Evolutionary conservation across 441 rosid genomes (phyloP).

Genomic region (Adansonia rubrostipa): DNA sequence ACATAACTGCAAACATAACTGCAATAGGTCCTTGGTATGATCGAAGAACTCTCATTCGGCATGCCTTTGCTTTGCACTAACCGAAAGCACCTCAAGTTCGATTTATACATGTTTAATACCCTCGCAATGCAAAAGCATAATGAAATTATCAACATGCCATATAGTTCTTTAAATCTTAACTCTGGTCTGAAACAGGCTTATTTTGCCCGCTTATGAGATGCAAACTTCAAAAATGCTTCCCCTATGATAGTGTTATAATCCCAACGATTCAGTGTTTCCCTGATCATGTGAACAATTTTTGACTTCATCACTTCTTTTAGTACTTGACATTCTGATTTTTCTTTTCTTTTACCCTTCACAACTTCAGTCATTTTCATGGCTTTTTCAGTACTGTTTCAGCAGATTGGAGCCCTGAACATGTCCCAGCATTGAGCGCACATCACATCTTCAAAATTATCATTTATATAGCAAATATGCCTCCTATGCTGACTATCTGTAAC

Average conservation of each 20-base stretch:
- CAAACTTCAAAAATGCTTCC: no score
- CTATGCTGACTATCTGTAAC: no score
- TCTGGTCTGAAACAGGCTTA: slow-evolving; percentile 27
- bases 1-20: background rate
- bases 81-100: no score
- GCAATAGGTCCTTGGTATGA: no score
- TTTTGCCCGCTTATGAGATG: slow-evolving; percentile 35
- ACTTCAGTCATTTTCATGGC: background rate
- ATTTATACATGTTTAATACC: background rate
- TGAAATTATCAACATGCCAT: background rate
- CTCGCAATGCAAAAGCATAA: background rate
- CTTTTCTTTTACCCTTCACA: background rate
- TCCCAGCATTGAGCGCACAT: background rate
- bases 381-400: background rate
- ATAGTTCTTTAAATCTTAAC: background rate
- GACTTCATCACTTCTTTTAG: no score
- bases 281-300: no score
- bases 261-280: no score
- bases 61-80: no score
- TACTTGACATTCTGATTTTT: no score
- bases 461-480: background rate
- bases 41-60: no score
- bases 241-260: no score
- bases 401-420: background rate
- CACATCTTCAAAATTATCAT: no score